Evolutionary conservation across 169 alveolate species (phyloP).

Genomic region (Plasmodium gaboni): DNA sequence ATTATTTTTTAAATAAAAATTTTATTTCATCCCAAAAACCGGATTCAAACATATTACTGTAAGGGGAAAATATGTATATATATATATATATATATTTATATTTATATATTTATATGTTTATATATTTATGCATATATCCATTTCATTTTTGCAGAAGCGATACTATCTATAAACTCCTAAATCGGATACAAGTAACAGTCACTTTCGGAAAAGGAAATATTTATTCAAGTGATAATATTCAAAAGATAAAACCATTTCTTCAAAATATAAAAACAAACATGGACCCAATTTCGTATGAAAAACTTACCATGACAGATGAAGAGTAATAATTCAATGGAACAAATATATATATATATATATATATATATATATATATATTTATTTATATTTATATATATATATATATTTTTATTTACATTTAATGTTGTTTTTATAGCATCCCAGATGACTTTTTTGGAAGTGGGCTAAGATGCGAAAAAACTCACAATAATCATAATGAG

Average conservation of each 20-base stretch:
- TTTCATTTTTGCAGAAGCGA: constrained; percentile 28
- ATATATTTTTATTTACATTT: not conserved
- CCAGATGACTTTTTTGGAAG: constrained; percentile 65
- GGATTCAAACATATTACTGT: constrained; percentile 38
- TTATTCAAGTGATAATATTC: constrained; percentile 4
- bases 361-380: not conserved
- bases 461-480: constrained; percentile 44
- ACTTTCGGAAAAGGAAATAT: constrained; percentile 50
- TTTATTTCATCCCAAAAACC: constrained; percentile 49
- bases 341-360: not conserved
- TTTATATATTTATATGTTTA: not conserved
- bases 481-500: not conserved
- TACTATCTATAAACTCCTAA: constrained; percentile 15
- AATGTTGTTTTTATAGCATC: constrained; percentile 11
- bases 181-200: constrained; percentile 63
- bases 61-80: not conserved
- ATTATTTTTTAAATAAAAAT: constrained; percentile 29
- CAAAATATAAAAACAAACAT: constrained; percentile 18
- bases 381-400: not conserved
- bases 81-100: not conserved
- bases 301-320: constrained; percentile 43
- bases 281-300: constrained; percentile 22
- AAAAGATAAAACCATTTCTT: constrained; percentile 31
- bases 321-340: constrained; percentile 9
- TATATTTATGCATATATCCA: not conserved